phyloP scores from a whole-genome alignment of 179 eudicot genomes.

The Silene coronaria region DNA sequence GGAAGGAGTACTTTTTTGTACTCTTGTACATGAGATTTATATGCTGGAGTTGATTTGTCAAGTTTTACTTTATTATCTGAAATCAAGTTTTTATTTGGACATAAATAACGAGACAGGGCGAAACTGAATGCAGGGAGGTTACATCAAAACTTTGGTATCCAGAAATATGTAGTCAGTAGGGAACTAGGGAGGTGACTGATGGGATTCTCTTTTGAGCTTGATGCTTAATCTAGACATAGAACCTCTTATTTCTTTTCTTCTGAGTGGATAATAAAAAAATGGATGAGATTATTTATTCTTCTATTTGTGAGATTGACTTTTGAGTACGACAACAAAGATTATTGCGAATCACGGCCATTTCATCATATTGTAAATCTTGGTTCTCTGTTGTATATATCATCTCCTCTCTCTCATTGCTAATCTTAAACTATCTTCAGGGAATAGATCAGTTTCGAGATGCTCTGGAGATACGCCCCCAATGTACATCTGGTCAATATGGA shows the following conservation, averaged over 20 bases:
- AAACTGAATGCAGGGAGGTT: not conserved
- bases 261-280: not conserved
- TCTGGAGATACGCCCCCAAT: conserved; percentile 52
- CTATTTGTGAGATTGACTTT: not conserved
- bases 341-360: not conserved
- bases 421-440: conserved; percentile 40
- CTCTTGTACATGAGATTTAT: not conserved
- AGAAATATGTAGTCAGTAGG: not conserved
- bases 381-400: not conserved
- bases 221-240: not conserved
- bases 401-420: not conserved
- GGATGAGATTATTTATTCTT: not conserved
- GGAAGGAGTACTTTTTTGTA: not conserved
- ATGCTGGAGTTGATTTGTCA: not conserved
- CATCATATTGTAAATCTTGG: not conserved
- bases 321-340: not conserved
- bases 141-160: not conserved
- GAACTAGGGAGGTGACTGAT: not conserved
- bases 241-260: not conserved
- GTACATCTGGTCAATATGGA: conserved; percentile 77
- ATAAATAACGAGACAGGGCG: not conserved
- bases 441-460: conserved; percentile 78
- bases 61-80: not conserved
- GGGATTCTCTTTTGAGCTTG: conserved; percentile 1
- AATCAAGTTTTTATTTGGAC: not conserved